A percentile compares a stretch with the other conserved stretches of the same genome.
These are phyloP conservation scores for Penicillium odoratum DNA, from an alignment of 495 filamentous ascomycete species.

Conservation along the genomic window DNA sequence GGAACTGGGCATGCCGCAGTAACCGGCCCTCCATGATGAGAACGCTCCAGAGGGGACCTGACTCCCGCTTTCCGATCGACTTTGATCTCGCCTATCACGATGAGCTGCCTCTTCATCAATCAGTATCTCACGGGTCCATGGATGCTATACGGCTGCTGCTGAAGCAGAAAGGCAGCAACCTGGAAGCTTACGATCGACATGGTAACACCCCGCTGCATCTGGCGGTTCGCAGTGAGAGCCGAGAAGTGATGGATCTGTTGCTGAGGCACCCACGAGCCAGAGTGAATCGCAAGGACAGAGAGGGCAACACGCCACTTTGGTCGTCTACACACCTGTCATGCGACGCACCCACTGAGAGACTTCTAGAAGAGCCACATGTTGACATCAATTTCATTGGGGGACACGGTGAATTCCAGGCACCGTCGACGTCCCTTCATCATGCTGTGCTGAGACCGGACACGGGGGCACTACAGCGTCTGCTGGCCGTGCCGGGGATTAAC, in stretches of 20 bases:
- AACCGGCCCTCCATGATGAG: constrained; percentile 7
- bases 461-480: constrained; percentile 7
- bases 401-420: constrained; percentile 3
- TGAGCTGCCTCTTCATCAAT: constrained; percentile 13
- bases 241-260: constrained; percentile 12
- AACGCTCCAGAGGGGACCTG: neutral
- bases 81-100: constrained; percentile 3
- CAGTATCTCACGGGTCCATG: constrained; percentile 10
- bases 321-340: constrained; percentile 10
- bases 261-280: constrained; percentile 1
- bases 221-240: constrained; percentile 7
- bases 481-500: constrained; percentile 10
- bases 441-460: constrained; percentile 9
- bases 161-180: neutral
- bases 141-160: constrained; percentile 12
- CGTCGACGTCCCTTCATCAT: constrained; percentile 13
- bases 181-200: constrained; percentile 8
- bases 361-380: constrained; percentile 8
- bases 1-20: constrained; percentile 4
- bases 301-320: constrained; percentile 16
- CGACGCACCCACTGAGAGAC: constrained; percentile 10
- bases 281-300: constrained; percentile 9
- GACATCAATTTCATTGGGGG: constrained; percentile 11
- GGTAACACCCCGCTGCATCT: constrained; percentile 14
- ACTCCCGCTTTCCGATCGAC: neutral